phyloP scores from a whole-genome alignment of 495 filamentous ascomycete genomes.

The Trichocladium uniseriatum region DNA sequence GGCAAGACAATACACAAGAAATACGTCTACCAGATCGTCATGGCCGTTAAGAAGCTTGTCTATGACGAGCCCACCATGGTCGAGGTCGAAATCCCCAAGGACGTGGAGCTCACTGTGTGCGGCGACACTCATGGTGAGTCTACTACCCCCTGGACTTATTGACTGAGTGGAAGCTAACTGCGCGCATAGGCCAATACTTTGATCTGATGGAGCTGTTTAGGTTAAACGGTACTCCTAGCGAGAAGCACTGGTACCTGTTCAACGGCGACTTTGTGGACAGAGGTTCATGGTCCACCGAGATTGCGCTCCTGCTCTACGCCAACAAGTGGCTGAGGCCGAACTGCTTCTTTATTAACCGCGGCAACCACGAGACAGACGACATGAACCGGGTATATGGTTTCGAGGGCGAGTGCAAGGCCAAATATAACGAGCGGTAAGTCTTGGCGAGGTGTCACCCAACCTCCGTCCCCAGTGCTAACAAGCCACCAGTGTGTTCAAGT shows the following conservation, averaged over 20 bases:
- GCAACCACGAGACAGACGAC: constrained; percentile 98
- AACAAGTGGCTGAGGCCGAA: constrained; percentile 92
- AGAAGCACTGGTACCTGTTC: constrained; percentile 89
- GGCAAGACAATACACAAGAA: constrained; percentile 93
- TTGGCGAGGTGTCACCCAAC: background rate
- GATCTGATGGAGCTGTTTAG: constrained; percentile 95
- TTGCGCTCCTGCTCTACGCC: constrained; percentile 85
- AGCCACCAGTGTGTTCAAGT: constrained; percentile 61
- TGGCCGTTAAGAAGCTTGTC: constrained; percentile 81
- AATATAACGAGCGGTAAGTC: constrained; percentile 76
- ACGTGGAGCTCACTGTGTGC: constrained; percentile 79
- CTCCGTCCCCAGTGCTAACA: constrained; percentile 13
- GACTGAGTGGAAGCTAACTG: constrained; percentile 9
- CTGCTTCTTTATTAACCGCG: constrained; percentile 90
- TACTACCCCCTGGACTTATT: background rate
- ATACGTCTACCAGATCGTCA: constrained; percentile 92
- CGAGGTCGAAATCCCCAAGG: constrained; percentile 73
- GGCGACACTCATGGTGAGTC: constrained; percentile 87
- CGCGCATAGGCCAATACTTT: constrained; percentile 76
- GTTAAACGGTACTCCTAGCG: constrained; percentile 73
- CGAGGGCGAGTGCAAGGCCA: constrained; percentile 94
- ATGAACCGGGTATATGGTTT: constrained; percentile 99
- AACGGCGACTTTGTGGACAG: constrained; percentile 99
- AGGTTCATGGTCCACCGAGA: constrained; percentile 94
- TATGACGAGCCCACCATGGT: constrained; percentile 95